Conservation (phyloP, 2,329 filamentous ascomycete species). For the Corinectria fuckeliana region DNA sequence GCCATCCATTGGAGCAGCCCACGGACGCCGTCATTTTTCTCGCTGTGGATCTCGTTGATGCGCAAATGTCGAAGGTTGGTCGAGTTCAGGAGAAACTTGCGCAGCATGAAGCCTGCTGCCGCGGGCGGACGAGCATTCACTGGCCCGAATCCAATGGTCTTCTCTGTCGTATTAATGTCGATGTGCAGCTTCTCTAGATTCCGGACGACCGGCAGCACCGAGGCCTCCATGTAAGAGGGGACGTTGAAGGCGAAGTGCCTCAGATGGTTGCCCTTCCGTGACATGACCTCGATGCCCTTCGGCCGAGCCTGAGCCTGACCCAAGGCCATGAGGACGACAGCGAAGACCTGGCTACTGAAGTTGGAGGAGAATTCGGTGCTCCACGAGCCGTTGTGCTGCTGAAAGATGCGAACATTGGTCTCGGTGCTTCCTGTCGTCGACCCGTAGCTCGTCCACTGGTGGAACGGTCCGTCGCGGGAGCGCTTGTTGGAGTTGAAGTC, state of each 20-base stretch:
- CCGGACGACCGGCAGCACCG: conserved; percentile 50
- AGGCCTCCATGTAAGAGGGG: conserved; percentile 45
- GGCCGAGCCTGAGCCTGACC: conserved; percentile 47
- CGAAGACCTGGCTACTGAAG: conserved; percentile 47
- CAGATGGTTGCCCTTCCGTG: conserved; percentile 44
- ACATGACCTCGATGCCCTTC: conserved; percentile 55
- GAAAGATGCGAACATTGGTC: conserved; percentile 39
- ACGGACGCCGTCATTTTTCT: conserved; percentile 17
- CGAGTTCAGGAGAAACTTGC: conserved; percentile 34
- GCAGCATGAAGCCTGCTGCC: conserved; percentile 25
- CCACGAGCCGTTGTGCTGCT: neutral
- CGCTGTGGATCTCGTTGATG: conserved; percentile 48
- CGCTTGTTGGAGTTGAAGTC: conserved; percentile 61
- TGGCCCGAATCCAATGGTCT: neutral
- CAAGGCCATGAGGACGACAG: conserved; percentile 50
- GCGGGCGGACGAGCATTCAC: neutral
- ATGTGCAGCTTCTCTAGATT: conserved; percentile 53
- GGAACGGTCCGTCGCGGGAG: conserved; percentile 52
- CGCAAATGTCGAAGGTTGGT: conserved; percentile 58
- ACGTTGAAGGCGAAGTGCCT: conserved; percentile 55
- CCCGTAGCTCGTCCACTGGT: conserved; percentile 63
- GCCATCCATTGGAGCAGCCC: conserved; percentile 51
- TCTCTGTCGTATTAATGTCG: conserved; percentile 33
- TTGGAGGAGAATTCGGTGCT: neutral
- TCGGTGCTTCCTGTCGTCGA: conserved; percentile 45